Evolutionary conservation across 108 stramenopile genomes (phyloP), one percentile per base, ranked within the genome.

Genomic region (Fragilariopsis cylindrus): DNA sequence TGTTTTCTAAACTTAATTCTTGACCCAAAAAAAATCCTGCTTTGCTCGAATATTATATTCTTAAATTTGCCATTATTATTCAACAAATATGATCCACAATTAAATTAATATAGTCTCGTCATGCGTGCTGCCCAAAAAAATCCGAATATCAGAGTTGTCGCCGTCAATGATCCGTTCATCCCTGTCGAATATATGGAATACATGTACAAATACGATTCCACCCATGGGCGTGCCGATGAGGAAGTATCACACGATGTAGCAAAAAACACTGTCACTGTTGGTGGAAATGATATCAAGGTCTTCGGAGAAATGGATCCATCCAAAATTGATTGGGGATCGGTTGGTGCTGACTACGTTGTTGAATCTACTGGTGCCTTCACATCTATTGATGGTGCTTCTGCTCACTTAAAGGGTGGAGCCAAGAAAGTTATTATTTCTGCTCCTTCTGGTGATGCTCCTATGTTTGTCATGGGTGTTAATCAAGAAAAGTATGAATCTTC

Each of bases 381-480:
- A 57, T 78, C 90, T 50, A 84, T 81, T 21, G 97, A 94, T 45
- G 88, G 81, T 71, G 97, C 97, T 18, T 74, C 79, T 43, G 74
- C 71, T 18, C 98, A 99, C 89, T 70, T 97, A 76, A 62, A 73
- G 16, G 98, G 97, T 63, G 98, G 98, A 16, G 97, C 97, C 72
- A 98, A 97, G 91, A 98, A 98, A 90, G 98, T 99, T 62, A 81
- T 99, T 74, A 96, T 99, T 83, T 96, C 95, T 56, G 98, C 98
- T 48, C 98, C 98, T 16, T 95, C 97, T 30, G 86, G 76, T 9
- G 97, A 98, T 85, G 97, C 97, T 41, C 98, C 98, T 75, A 99
- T 98, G 98, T 98, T 98, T 67, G 98, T 99, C 48, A 92, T 97
- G 92, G 98, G 98, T 58, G 98, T 99, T 55, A 99, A 99, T 86